phyloP scores from a whole-genome alignment of 2,329 filamentous ascomycete genomes.

The Phialemoniopsis sp. region DNA sequence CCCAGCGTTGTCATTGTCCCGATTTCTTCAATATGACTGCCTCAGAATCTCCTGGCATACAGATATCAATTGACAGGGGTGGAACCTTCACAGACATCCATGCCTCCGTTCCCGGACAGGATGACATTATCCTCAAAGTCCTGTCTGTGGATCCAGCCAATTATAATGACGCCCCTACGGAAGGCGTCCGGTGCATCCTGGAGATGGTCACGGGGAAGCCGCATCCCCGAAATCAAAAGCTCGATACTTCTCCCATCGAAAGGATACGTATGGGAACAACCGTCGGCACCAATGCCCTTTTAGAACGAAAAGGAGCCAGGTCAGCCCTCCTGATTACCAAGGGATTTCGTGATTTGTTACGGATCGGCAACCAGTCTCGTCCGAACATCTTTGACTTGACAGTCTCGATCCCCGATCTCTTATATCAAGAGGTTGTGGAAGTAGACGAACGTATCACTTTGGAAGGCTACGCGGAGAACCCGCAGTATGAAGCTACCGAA shows the following conservation, averaged over 20 bases:
- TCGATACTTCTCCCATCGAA: conserved; percentile 40
- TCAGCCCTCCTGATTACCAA: conserved; percentile 9
- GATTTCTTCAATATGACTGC: too few species aligned
- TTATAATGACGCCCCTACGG: conserved; percentile 1
- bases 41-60: conserved; percentile 2
- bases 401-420: conserved; percentile 12
- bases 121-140: conserved; percentile 56
- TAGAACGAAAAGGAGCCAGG: conserved; percentile 9
- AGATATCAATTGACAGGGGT: conserved; percentile 39
- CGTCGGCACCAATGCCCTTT: conserved; percentile 8
- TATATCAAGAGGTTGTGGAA: conserved; percentile 5
- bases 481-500: conserved; percentile 27
- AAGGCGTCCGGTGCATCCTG: conserved; percentile 1
- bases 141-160: conserved; percentile 4
- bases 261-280: conserved; percentile 11
- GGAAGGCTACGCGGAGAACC: conserved; percentile 3
- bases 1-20: too few species aligned
- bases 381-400: conserved; percentile 8
- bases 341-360: conserved; percentile 4
- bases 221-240: conserved; percentile 36
- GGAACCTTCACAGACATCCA: conserved; percentile 65
- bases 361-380: conserved; percentile 7
- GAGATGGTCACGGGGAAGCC: background rate
- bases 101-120: conserved; percentile 57
- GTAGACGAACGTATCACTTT: conserved; percentile 9